Conservation (phyloP, 140 eudicot species). For the Stevia rebaudiana region DNA sequence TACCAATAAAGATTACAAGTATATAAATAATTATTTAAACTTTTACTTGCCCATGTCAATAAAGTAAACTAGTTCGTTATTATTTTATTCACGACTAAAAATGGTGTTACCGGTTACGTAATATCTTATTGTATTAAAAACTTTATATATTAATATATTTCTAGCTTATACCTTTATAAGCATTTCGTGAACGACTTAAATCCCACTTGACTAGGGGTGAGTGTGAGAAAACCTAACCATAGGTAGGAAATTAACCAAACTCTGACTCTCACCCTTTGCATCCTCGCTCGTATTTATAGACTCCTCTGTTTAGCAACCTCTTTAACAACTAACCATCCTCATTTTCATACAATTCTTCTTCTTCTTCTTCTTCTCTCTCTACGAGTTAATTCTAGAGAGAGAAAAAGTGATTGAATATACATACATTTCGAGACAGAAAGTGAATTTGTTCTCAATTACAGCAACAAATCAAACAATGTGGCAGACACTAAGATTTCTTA, state of each 20-base stretch:
- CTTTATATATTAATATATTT: too few relatives aligned
- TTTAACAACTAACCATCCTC: not conserved
- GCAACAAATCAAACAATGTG: too few relatives aligned
- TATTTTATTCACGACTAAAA: not conserved
- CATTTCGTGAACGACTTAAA: not conserved
- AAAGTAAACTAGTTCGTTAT: not conserved
- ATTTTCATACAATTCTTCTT: too few relatives aligned
- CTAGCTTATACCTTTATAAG: not conserved
- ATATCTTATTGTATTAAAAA: not conserved
- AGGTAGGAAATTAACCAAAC: conserved; percentile 31
- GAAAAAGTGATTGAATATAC: not conserved
- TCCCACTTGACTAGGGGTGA: conserved; percentile 1
- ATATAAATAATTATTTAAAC: too few relatives aligned
- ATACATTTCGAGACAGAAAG: not conserved
- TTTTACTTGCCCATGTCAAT: too few relatives aligned
- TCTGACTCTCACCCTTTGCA: conserved; percentile 6
- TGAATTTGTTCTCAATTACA: not conserved
- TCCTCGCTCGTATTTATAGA: conserved; percentile 19
- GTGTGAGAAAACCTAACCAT: conserved; percentile 35
- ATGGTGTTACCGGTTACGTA: not conserved
- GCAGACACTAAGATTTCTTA: conserved; percentile 36
- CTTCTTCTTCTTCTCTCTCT: conserved; percentile 3
- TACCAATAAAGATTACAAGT: too few relatives aligned
- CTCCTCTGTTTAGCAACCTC: conserved; percentile 16
- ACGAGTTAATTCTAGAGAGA: conserved; percentile 7